phyloP scores from a whole-genome alignment of 495 filamentous ascomycete species.

The Podospora pseudoanserina region DNA sequence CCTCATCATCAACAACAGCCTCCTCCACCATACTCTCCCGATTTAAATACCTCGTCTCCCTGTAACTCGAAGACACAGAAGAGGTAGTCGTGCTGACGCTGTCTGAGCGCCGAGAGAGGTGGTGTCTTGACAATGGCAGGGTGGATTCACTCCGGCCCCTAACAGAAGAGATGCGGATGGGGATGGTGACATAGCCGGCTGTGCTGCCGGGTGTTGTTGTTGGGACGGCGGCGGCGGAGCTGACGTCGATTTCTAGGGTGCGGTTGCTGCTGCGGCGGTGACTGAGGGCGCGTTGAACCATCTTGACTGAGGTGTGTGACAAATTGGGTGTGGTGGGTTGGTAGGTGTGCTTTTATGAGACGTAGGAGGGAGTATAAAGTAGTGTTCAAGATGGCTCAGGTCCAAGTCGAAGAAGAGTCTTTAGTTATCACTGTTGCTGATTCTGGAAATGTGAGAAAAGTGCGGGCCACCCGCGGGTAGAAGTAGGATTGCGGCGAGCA shows the following conservation, averaged over 20 bases:
- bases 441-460: background rate
- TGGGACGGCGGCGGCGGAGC: background rate
- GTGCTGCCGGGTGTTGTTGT: background rate
- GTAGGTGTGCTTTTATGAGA: background rate
- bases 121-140: conserved; percentile 17
- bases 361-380: no score
- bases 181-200: conserved; percentile 9
- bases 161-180: background rate
- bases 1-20: background rate
- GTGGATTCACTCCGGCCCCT: conserved; percentile 1
- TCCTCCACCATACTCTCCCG: background rate
- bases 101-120: conserved; percentile 9
- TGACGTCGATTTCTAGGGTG: conserved; percentile 15
- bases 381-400: background rate
- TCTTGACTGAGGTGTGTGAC: background rate
- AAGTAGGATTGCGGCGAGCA: background rate
- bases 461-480: background rate
- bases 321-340: background rate
- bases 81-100: conserved; percentile 8
- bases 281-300: conserved; percentile 18
- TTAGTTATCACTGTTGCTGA: background rate
- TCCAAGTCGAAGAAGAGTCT: background rate
- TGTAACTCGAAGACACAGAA: background rate
- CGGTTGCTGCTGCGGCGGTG: conserved; percentile 12
- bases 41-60: background rate